Conservation (phyloP, 805 yeast genomes). For the Zygoascus bituminiphila region DNA sequence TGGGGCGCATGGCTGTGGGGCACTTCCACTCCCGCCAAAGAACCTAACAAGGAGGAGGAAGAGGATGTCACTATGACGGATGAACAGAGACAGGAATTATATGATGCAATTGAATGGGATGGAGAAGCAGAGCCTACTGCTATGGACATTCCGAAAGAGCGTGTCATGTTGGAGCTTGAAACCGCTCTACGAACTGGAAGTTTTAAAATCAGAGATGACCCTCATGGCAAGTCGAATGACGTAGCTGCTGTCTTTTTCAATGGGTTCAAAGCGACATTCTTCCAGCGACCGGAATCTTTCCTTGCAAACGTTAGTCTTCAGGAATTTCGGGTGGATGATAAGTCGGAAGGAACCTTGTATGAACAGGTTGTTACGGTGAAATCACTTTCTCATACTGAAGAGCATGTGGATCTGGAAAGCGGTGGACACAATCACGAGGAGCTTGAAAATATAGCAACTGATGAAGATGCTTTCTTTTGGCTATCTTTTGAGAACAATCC, state of each 20-base stretch:
- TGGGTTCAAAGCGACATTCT: constrained; percentile 65
- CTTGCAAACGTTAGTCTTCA: constrained; percentile 63
- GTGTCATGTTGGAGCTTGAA: constrained; percentile 56
- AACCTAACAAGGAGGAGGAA: constrained; percentile 18
- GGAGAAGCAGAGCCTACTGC: constrained; percentile 43
- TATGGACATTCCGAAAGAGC: constrained; percentile 59
- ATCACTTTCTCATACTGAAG: constrained; percentile 35
- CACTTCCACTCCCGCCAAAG: constrained; percentile 9
- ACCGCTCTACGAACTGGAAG: constrained; percentile 74
- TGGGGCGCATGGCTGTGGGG: constrained; percentile 29
- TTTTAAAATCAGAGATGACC: constrained; percentile 44
- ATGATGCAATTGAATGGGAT: constrained; percentile 88
- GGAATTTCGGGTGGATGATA: constrained; percentile 82
- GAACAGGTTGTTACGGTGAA: constrained; percentile 84
- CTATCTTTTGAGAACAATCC: constrained; percentile 83
- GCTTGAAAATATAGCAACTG: not conserved
- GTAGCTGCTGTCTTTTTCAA: constrained; percentile 77
- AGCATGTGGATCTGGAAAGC: constrained; percentile 17
- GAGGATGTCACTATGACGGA: constrained; percentile 56
- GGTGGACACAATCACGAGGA: constrained; percentile 3
- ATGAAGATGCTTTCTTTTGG: constrained; percentile 62
- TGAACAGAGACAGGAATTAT: constrained; percentile 81
- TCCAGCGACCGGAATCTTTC: constrained; percentile 73
- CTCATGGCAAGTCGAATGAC: constrained; percentile 32
- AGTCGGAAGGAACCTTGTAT: constrained; percentile 68